phyloP scores from a whole-genome alignment of 2,329 filamentous ascomycete genomes.

The Arthrinium puccinioides region DNA sequence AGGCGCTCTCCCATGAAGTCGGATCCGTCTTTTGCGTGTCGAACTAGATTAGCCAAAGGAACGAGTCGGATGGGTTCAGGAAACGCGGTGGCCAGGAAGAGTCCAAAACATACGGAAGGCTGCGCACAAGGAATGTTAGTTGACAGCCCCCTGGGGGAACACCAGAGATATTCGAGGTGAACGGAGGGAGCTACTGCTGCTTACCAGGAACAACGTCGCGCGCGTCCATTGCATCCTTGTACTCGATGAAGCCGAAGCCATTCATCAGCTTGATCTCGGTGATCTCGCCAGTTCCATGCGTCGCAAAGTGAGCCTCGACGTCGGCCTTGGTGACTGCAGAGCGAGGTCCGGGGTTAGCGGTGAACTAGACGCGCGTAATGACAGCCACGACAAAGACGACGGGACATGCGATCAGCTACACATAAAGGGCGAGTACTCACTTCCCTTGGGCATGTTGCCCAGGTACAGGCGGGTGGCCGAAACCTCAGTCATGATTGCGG shows the following conservation, averaged over 20 bases:
- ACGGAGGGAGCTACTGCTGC: slow-evolving; percentile 29
- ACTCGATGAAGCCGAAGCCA: slow-evolving; percentile 99
- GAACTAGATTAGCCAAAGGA: slow-evolving; percentile 29
- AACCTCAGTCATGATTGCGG: slow-evolving; percentile 69
- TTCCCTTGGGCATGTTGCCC: slow-evolving; percentile 93
- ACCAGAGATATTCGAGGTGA: too few species aligned
- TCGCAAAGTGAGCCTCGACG: slow-evolving; percentile 91
- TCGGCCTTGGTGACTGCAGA: slow-evolving; percentile 72
- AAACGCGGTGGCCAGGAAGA: slow-evolving; percentile 24
- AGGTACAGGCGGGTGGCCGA: slow-evolving; percentile 93
- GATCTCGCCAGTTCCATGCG: slow-evolving; percentile 94
- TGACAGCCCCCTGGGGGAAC: slow-evolving; percentile 13
- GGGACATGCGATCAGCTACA: not conserved
- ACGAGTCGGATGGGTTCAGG: slow-evolving; percentile 13
- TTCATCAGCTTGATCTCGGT: slow-evolving; percentile 99
- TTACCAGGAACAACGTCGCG: slow-evolving; percentile 96
- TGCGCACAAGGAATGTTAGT: slow-evolving; percentile 22
- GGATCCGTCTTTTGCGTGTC: slow-evolving; percentile 68
- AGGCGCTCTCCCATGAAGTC: slow-evolving; percentile 97
- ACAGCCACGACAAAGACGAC: not conserved
- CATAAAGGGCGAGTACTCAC: slow-evolving; percentile 46
- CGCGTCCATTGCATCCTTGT: slow-evolving; percentile 96
- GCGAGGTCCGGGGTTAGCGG: not conserved
- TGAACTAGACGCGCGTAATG: not conserved
- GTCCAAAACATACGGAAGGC: slow-evolving; percentile 52